Percentiles rank a stretch among this genome's conserved stretches.
These are phyloP conservation scores for Fusarium verticillioides DNA, from an alignment of 2,329 filamentous ascomycete genomes.

Conservation along the genomic window DNA sequence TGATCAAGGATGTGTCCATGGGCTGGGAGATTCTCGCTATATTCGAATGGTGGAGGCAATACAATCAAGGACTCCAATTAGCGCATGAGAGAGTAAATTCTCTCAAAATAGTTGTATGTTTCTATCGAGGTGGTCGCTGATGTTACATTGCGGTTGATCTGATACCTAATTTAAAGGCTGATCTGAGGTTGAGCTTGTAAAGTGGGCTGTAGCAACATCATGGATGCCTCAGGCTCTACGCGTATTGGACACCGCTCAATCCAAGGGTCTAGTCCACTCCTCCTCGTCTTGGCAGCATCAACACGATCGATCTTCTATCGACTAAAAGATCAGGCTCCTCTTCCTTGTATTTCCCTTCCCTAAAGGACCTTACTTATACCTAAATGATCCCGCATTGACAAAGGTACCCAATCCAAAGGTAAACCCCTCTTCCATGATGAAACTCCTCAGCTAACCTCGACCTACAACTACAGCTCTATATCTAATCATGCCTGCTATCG, in stretches of 20 bases:
- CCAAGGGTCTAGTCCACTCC: conserved; percentile 16
- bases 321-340: neutral
- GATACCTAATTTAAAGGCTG: neutral
- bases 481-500: conserved; percentile 28
- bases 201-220: conserved; percentile 10
- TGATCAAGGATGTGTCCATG: neutral
- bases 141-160: conserved; percentile 1
- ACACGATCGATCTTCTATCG: conserved; percentile 4
- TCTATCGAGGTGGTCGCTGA: neutral
- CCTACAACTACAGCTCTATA: neutral
- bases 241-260: conserved; percentile 21
- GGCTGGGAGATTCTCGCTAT: neutral
- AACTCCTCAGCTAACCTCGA: conserved; percentile 6
- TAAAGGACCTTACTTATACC: neutral
- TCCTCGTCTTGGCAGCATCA: conserved; percentile 21
- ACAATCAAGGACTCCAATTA: no score
- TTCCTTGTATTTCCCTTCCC: neutral
- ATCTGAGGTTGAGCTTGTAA: conserved; percentile 15
- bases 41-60: neutral
- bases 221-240: conserved; percentile 24
- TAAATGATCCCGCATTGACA: conserved; percentile 14
- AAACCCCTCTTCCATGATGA: conserved; percentile 16
- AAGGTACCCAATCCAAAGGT: conserved; percentile 14
- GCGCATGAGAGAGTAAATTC: neutral
- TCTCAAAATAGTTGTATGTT: neutral